Evolutionary conservation across 1,284 basidiomycete genomes (phyloP), one percentile per base, ranked within the genome.

Genomic region (Heterobasidion annosum): DNA sequence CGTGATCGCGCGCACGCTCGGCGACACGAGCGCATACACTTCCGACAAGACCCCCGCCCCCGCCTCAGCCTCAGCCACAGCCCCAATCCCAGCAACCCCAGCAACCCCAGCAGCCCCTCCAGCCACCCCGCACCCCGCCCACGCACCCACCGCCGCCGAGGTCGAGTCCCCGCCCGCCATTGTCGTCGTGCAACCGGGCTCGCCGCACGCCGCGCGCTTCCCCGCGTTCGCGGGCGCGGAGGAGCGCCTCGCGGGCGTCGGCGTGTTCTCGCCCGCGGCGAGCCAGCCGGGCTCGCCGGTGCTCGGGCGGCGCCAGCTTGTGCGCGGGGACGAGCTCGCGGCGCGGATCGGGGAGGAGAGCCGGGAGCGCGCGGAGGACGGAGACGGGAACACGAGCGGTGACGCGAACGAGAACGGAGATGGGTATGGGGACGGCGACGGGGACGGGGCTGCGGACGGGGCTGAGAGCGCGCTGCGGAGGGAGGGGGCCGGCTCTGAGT

Each of bases 1-100:
- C 62, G 79, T 82, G 54, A 85, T 91, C 62, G 88, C 85, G n/a
- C 82, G 88, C 56, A 90, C 87, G 5, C 75, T 91, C 48, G 88
- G 88, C 33, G 78, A 89, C 56, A 44, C 59, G 2, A 58, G 59
- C 37, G 52, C 61, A 1, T 54, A 53, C 16, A 59, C 57, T 8
- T 66, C 65, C 9, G 50, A 56, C 34, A 50, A 47, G 5, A 25
- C 25, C 25, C 51, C 55, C 40, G 46, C 51, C 47, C 15, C 46
- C 47, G 47, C 47, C 15, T 2, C 25, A 33, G 15, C 47, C 18
- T 0, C 32, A 8, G 16, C 18, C 47, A 6, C 16, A 3, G 15
- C 4, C 47, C 15, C 16, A 1, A n/a, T 15, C 32, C 47, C 9
- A 8, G 5, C 16, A 25, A 15, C 47, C 32, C 32, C 47, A 33